Conservation (phyloP, 768 basidiomycete genomes). For the Kondoa subrosea region DNA sequence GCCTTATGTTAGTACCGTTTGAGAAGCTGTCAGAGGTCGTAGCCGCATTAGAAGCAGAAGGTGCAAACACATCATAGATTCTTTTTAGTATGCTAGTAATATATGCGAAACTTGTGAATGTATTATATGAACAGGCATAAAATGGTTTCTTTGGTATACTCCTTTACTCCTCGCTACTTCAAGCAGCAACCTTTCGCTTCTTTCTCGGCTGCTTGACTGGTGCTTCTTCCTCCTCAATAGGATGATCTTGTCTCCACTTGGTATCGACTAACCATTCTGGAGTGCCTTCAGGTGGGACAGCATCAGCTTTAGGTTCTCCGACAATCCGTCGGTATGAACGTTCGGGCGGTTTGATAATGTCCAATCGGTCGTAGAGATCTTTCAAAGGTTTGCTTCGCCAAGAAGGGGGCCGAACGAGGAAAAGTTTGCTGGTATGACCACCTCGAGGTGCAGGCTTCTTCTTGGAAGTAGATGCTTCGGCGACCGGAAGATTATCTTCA, state of each 20-base stretch:
- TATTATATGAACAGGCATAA: too few relatives aligned
- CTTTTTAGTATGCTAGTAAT: neutral
- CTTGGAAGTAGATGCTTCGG: neutral
- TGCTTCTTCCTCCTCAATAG: neutral
- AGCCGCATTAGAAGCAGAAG: slow-evolving; percentile 18
- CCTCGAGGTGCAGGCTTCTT: neutral
- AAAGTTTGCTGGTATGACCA: neutral
- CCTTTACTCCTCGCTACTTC: neutral
- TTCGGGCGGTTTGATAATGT: slow-evolving; percentile 14
- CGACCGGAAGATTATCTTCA: neutral
- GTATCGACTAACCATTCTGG: slow-evolving; percentile 7
- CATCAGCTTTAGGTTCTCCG: neutral
- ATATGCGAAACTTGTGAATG: too few relatives aligned
- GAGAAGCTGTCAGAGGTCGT: slow-evolving; percentile 18
- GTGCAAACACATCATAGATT: neutral
- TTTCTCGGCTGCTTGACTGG: neutral
- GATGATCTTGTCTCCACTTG: neutral
- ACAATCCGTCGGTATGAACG: slow-evolving; percentile 9
- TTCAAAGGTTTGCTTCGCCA: slow-evolving; percentile 8
- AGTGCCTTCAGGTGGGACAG: slow-evolving; percentile 9
- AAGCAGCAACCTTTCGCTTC: slow-evolving; percentile 3
- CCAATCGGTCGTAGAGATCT: slow-evolving; percentile 4
- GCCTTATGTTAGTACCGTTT: slow-evolving; percentile 24
- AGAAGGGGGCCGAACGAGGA: slow-evolving; percentile 8
- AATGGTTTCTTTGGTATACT: neutral